Base-by-base conservation (phyloP, 352 stramenopile genomes). In the Globisporangium orthogonon region DNA sequence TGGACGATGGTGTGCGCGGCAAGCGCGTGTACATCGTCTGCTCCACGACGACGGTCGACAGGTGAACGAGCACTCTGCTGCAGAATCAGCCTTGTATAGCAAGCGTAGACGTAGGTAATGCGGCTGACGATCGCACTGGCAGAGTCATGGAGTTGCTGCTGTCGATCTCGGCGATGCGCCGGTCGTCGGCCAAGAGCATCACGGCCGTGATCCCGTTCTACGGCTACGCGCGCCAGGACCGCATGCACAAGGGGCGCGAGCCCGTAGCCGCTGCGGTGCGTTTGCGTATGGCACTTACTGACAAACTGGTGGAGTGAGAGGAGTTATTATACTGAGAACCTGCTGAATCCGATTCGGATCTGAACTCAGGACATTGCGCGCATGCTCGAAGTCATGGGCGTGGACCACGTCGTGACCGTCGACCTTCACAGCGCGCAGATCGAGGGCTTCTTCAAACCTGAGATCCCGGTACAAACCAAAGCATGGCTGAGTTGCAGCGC, bases 301-400 rank as follows among this genome's bases (percentile, higher is more conserved):
- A 23, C 23, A 23, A 13, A 15, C 13, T 61, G 7, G 35, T 14
- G 35, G 35, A 41, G 35, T 13, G 23, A 41, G 35, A 13, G 35
- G 23, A 23, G 23, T 23, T 23, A 23, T 23, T 23, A 23, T 23
- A 23, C 23, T 23, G 23, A 23, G 23, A 23, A 23, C 23, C 23
- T 23, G 23, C 23, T 23, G 23, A 23, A 23, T 23, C 1, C 23
- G 23, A 23, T 23, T 14, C 9, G 11, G 35, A 41, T 41, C 52
- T 45, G 13, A 7, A 7, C 17, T 35, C 31, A 90, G 80, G 83
- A 95, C 40, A 81, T 95, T 47, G 85, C 85, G 18, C 77, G 78
- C 31, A 95, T 95, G 85, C 81, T 95, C 7, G 83, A 95, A 62
- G 86, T 89, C n/a, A 93, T 95, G 83, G 85, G 85, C 30, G 83